Base-by-base conservation (phyloP, 2,329 filamentous ascomycete species). In the Leptodontidium sp. region DNA sequence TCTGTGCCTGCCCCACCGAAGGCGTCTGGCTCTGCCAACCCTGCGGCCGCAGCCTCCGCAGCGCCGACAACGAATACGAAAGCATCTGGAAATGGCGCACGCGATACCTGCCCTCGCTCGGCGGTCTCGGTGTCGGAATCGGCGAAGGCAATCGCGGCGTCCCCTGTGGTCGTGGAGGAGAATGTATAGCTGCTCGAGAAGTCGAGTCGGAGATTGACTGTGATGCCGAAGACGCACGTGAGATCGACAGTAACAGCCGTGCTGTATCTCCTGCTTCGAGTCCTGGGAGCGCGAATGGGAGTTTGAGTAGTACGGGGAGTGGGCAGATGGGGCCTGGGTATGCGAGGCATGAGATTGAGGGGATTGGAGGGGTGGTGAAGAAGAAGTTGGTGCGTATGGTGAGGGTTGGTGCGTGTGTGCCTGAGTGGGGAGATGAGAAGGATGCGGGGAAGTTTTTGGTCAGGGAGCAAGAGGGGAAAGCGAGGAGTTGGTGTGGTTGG, bases 401-500 rank as follows among this genome's bases (percentile, higher is more conserved):
- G 6, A 87, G 86, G 69, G 90, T 98, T 0, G 95, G 94, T 0
- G 92, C 91, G 4, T 93, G 91, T 70, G 95, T 98, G 14, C 91
- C 91, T 70, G 93, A 97, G 78, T 94, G 90, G 82, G 91, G 93
- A 72, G 93, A 95, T 77, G 93, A 97, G 80, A 86, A 87, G 66
- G 86, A 86, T 45, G 84, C 85, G 8, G 88, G 88, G 4, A 84
- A 86, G 67, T 91, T 91, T 73, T 82, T 98, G 32, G 85, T 85
- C 17, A 83, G 91, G 29, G 95, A 98, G 80, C 86, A 90, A 65
- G 83, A 83, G 15, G 92, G 93, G 0, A 80, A 81, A 61, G 84
- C 89, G 67, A 86, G 94, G 70, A 94, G 92, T 77, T 97, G 93
- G 93, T 98, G 94, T 79, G 93, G 92, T 0, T 98, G 95, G 94